A percentile compares a stretch with the other conserved stretches of the same genome.
phyloP scores from a whole-genome alignment of 805 yeast species.

The Candida boidinii region DNA sequence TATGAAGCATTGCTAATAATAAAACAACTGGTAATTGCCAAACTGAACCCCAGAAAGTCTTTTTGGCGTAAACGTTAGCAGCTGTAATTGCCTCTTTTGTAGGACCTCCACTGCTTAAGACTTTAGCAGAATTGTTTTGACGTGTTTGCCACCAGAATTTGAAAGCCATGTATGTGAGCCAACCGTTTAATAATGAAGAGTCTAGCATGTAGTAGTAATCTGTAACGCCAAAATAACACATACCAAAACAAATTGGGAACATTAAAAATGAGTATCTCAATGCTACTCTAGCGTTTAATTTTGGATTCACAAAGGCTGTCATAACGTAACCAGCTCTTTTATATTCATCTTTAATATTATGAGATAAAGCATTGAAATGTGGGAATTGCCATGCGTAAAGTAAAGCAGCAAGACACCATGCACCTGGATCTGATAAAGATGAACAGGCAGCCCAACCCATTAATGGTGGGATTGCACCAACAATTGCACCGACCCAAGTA shows the following conservation, averaged over 20 bases:
- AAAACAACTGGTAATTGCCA: slow-evolving; percentile 89
- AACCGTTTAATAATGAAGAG: slow-evolving; percentile 72
- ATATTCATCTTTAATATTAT: slow-evolving; percentile 81
- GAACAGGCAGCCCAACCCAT: slow-evolving; percentile 99
- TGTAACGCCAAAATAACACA: slow-evolving; percentile 70
- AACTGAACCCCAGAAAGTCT: slow-evolving; percentile 89
- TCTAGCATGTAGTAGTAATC: slow-evolving; percentile 79
- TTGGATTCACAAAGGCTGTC: slow-evolving; percentile 92
- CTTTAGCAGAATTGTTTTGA: slow-evolving; percentile 37
- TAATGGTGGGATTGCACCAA: slow-evolving; percentile 95
- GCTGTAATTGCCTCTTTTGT: slow-evolving; percentile 49
- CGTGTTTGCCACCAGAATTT: slow-evolving; percentile 83
- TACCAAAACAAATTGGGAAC: slow-evolving; percentile 88
- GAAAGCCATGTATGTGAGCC: slow-evolving; percentile 75
- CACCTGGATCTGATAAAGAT: slow-evolving; percentile 75
- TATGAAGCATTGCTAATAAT: slow-evolving; percentile 88
- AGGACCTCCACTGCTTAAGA: slow-evolving; percentile 25
- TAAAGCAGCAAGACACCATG: slow-evolving; percentile 87
- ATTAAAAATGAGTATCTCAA: slow-evolving; percentile 81
- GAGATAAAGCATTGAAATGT: slow-evolving; percentile 88
- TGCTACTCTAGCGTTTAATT: slow-evolving; percentile 87
- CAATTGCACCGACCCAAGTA: slow-evolving; percentile 99
- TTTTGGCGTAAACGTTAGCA: slow-evolving; percentile 69
- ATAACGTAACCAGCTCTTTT: slow-evolving; percentile 93
- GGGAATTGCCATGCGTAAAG: slow-evolving; percentile 98